These are phyloP conservation scores for Spiromastix sp. DNA, from an alignment of 2,329 filamentous ascomycete species.

Conservation along the genomic window DNA sequence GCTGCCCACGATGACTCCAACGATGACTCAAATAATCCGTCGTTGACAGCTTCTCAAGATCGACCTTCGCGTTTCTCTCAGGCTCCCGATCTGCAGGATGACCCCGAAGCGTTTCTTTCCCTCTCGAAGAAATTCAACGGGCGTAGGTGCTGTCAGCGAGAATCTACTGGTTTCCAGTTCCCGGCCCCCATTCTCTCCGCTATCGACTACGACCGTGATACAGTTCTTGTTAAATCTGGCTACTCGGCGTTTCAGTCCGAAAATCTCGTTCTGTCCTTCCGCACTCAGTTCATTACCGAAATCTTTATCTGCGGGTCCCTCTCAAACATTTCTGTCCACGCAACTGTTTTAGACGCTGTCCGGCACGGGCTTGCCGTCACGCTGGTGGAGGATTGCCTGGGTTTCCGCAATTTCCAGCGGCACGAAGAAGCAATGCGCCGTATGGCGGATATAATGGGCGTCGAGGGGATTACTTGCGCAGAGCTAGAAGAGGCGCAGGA, in stretches of 20 bases:
- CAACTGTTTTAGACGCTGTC: slow-evolving; percentile 83
- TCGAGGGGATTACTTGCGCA: slow-evolving; percentile 50
- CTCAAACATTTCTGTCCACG: slow-evolving; percentile 80
- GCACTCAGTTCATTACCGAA: slow-evolving; percentile 80
- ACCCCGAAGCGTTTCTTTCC: slow-evolving; percentile 35
- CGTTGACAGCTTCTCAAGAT: background rate
- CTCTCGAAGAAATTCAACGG: slow-evolving; percentile 14
- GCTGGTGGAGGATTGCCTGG: slow-evolving; percentile 78
- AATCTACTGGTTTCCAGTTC: slow-evolving; percentile 38
- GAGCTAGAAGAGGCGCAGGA: slow-evolving; percentile 46
- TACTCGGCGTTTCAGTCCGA: slow-evolving; percentile 82
- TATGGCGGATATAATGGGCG: slow-evolving; percentile 65
- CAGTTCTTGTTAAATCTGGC: slow-evolving; percentile 56
- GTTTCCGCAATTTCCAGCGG: slow-evolving; percentile 59
- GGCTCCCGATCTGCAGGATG: slow-evolving; percentile 12
- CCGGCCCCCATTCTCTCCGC: slow-evolving; percentile 39
- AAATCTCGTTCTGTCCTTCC: slow-evolving; percentile 61
- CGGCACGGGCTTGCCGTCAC: slow-evolving; percentile 81
- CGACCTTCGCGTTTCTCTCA: background rate
- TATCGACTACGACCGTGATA: slow-evolving; percentile 42
- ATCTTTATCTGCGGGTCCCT: slow-evolving; percentile 81
- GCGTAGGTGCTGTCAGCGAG: slow-evolving; percentile 29
- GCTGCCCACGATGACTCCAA: slow-evolving; percentile 17
- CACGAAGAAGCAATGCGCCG: slow-evolving; percentile 61
- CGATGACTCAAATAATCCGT: background rate